phyloP scores from a whole-genome alignment of 2,329 filamentous ascomycete species.

The Neofusicoccum umdonicola region DNA sequence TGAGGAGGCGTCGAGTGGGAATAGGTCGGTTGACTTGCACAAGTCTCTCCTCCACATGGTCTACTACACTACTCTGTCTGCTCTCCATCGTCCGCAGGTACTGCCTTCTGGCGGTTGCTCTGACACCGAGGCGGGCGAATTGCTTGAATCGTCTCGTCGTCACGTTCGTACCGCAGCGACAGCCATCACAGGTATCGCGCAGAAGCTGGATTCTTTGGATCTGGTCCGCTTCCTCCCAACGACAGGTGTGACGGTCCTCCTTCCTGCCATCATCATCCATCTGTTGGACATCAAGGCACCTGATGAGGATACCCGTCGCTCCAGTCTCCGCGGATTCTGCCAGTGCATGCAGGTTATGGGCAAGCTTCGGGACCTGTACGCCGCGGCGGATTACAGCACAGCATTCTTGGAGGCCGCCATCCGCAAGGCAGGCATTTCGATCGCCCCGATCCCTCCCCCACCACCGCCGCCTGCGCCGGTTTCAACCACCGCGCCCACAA shows the following conservation, averaged over 20 bases:
- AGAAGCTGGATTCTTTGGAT: constrained; percentile 68
- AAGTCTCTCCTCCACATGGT: constrained; percentile 89
- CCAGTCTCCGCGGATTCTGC: constrained; percentile 76
- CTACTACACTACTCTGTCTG: constrained; percentile 87
- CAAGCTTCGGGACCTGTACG: constrained; percentile 82
- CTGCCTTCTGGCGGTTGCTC: constrained; percentile 62
- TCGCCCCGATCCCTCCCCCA: constrained; percentile 46
- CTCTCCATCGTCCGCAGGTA: constrained; percentile 87
- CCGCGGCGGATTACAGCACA: constrained; percentile 92
- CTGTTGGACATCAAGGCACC: constrained; percentile 88
- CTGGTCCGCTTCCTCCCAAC: constrained; percentile 81
- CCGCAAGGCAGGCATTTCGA: constrained; percentile 77
- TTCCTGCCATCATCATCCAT: constrained; percentile 92
- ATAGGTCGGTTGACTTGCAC: constrained; percentile 66
- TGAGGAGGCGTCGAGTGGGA: constrained; percentile 58
- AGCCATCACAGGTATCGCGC: constrained; percentile 81
- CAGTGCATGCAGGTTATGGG: constrained; percentile 92
- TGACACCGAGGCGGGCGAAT: constrained; percentile 56
- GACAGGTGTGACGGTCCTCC: constrained; percentile 83
- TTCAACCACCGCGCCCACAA: not conserved
- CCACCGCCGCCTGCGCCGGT: constrained; percentile 24
- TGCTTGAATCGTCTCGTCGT: constrained; percentile 78
- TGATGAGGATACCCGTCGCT: constrained; percentile 66
- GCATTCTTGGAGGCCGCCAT: constrained; percentile 91
- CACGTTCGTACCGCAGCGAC: constrained; percentile 81